Evolutionary conservation across 139 green algal genomes (phyloP).

Genomic region (Chlamydomonas schloesseri): DNA sequence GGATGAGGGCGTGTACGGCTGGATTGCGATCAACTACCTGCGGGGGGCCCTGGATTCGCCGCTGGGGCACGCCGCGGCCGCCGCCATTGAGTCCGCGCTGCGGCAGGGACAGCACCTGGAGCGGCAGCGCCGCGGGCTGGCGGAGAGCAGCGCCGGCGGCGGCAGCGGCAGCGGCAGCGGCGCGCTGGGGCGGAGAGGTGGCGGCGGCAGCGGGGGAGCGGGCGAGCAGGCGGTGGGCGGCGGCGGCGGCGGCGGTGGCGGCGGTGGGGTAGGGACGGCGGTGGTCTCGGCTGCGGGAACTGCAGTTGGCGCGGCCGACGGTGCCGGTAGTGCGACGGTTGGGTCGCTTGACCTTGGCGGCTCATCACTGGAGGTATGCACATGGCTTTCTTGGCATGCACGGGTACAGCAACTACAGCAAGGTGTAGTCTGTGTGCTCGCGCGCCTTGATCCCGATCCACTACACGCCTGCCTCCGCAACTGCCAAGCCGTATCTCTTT

Average conservation of each 20-base stretch:
- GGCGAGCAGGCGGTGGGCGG: too few species aligned
- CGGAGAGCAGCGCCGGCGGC: too few species aligned
- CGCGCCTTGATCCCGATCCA: too few species aligned
- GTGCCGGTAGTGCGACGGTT: background rate
- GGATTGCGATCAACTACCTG: constrained; percentile 86
- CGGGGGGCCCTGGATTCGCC: constrained; percentile 45
- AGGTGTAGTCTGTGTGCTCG: too few species aligned
- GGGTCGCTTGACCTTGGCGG: constrained; percentile 84
- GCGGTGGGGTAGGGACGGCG: background rate
- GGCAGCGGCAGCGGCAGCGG: background rate
- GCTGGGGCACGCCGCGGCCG: background rate
- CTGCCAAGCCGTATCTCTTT: too few species aligned
- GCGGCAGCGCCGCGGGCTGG: background rate
- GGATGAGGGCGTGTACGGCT: constrained; percentile 90
- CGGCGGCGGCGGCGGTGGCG: background rate
- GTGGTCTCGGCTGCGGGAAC: too few species aligned
- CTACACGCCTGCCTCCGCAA: too few species aligned
- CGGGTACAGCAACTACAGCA: too few species aligned
- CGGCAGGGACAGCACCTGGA: too few species aligned
- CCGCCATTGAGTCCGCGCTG: background rate
- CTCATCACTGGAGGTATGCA: constrained; percentile 77
- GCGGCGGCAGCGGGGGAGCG: too few species aligned
- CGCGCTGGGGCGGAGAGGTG: background rate
- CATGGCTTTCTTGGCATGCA: background rate
- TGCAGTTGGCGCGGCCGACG: background rate